Percentiles rank a stretch among this genome's conserved stretches.
These are phyloP conservation scores for Ophiostoma sp. DNA, from an alignment of 2,329 filamentous ascomycete species.

Conservation along the genomic window DNA sequence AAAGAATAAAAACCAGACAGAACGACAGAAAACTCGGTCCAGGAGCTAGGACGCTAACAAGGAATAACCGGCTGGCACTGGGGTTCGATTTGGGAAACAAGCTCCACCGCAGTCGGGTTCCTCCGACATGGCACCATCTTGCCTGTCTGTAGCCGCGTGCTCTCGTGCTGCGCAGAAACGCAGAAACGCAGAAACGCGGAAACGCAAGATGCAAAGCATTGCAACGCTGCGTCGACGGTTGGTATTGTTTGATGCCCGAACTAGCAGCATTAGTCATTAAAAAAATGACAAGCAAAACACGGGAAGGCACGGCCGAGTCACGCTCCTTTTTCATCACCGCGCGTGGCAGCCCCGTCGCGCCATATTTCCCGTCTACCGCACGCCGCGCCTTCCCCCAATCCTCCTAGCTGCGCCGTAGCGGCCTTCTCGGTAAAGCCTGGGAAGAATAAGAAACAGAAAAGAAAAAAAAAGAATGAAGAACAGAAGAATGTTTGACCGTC, in stretches of 20 bases:
- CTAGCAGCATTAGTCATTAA: not conserved
- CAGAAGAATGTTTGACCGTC: not conserved
- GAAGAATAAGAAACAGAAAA: not conserved
- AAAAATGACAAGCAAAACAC: not conserved
- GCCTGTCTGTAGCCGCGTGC: slow-evolving; percentile 5
- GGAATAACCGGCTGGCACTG: slow-evolving; percentile 1
- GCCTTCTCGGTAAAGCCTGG: slow-evolving; percentile 12
- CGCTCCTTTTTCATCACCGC: not conserved
- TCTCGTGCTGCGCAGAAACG: too few species aligned
- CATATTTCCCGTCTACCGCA: slow-evolving; percentile 11
- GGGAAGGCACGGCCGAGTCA: not conserved
- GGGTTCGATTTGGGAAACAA: not conserved
- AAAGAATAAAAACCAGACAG: too few species aligned
- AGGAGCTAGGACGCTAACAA: not conserved
- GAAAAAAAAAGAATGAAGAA: not conserved
- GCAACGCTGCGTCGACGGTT: too few species aligned
- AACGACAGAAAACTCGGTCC: not conserved
- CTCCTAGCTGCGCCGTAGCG: slow-evolving; percentile 14
- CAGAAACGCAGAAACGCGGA: too few species aligned
- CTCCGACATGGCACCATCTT: slow-evolving; percentile 6
- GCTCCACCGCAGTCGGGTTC: not conserved
- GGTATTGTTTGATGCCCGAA: too few species aligned
- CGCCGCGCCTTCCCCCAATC: slow-evolving; percentile 18
- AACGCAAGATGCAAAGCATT: too few species aligned
- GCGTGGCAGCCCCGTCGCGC: not conserved